phyloP scores from a whole-genome alignment of 805 yeast species.

The Barnettozyma vustinii region DNA sequence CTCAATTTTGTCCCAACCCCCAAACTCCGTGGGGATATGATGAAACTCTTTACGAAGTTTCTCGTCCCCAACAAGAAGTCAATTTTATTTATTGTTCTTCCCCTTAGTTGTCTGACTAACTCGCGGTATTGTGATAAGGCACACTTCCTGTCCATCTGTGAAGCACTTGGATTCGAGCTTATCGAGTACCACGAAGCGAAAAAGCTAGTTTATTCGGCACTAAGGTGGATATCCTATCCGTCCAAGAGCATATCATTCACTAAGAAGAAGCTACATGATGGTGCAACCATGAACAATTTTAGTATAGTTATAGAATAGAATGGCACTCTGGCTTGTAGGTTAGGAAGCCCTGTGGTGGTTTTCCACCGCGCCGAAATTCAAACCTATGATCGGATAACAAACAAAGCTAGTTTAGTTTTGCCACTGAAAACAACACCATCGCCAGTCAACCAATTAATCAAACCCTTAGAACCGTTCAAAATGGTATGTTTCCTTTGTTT shows the following conservation, averaged over 20 bases:
- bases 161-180: slow-evolving; percentile 51
- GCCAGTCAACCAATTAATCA: not conserved
- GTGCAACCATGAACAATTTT: slow-evolving; percentile 65
- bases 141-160: slow-evolving; percentile 41
- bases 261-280: slow-evolving; percentile 51
- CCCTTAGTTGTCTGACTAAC: slow-evolving; percentile 79
- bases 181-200: slow-evolving; percentile 50
- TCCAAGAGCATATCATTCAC: slow-evolving; percentile 8
- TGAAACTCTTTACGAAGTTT: slow-evolving; percentile 52
- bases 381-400: not conserved
- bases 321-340: not conserved
- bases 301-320: slow-evolving; percentile 36
- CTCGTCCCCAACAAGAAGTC: slow-evolving; percentile 30
- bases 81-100: slow-evolving; percentile 71
- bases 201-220: slow-evolving; percentile 72
- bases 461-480: not conserved
- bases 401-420: not conserved
- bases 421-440: not conserved
- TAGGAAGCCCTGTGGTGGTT: not conserved
- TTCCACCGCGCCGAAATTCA: not conserved
- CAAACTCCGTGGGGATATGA: slow-evolving; percentile 70
- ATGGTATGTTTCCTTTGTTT: not conserved
- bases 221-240: slow-evolving; percentile 39
- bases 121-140: slow-evolving; percentile 67
- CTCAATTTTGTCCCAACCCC: slow-evolving; percentile 83